Evolutionary conservation across 805 yeast genomes (phyloP), one percentile per base, ranked within the genome.

Genomic region (Nakazawaea molendinolei): DNA sequence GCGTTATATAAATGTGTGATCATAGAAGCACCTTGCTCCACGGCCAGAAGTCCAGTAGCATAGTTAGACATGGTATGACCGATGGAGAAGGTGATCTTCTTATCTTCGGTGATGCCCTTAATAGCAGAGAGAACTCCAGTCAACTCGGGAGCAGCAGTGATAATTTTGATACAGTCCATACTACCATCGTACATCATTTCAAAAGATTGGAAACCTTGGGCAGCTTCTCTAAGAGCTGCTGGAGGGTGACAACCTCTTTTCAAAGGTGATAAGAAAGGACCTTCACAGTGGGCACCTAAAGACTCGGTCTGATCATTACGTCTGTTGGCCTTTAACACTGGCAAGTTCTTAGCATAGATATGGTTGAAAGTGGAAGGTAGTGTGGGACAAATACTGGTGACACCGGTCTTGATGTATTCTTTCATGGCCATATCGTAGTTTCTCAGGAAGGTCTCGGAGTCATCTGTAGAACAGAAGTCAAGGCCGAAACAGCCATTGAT

Each of bases 1-100:
- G 81, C 81, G 45, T 74, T 74, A 53, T 69, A 74, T 35, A 74
- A 59, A 47, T 74, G 81, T 3, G 81, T 74, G 38, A 74, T 59
- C 79, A 74, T 73, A n/a, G 67, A 47, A 12, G 77, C 76, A 17
- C 80, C 80, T n/a, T 57, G 45, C 16, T 56, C 51, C 23, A 74
- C 55, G 0, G 79, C 79, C 35, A 60, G 52, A 16, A 63, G 40
- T 10, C 55, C 57, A 5, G 47, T 49, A 5, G 51, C 53, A 36
- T 53, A 52, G 37, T 49, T 37, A 25, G 74, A 58, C 46, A 49
- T 56, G 12, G 76, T 67, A 46, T 70, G 76, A 21, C 76, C 76
- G 33, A 70, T 61, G 5, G 75, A 65, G 39, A 60, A 65, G 7
- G 58, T 56, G 28, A 68, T 53, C 33, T 57, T 49, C 28, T 57